Evolutionary conservation across 805 yeast genomes (phyloP).

Genomic region (Sporopachydermia lactativora): DNA sequence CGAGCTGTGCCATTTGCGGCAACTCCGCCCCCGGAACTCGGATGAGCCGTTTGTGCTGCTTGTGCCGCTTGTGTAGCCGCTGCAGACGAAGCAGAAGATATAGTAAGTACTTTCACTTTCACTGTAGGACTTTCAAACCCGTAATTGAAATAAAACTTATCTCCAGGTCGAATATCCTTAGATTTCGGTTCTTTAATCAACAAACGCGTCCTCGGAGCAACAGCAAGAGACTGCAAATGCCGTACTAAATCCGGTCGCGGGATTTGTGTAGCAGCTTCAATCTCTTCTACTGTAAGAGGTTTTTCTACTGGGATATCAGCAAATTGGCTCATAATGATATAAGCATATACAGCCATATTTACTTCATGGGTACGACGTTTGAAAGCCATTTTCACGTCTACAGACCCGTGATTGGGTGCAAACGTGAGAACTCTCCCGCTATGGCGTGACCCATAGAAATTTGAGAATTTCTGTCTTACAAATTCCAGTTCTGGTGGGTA

Average conservation of each 20-base stretch:
- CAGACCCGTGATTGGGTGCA: constrained; percentile 76
- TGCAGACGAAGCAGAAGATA: constrained; percentile 22
- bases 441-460: constrained; percentile 35
- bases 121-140: constrained; percentile 53
- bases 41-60: too few relatives aligned
- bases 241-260: constrained; percentile 62
- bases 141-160: constrained; percentile 52
- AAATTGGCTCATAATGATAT: constrained; percentile 64
- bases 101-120: constrained; percentile 64
- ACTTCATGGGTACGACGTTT: constrained; percentile 62
- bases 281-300: constrained; percentile 44
- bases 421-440: constrained; percentile 51
- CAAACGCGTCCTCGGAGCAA: constrained; percentile 71
- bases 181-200: constrained; percentile 63
- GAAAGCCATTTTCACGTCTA: constrained; percentile 62
- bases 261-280: constrained; percentile 50
- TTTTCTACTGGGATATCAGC: constrained; percentile 31
- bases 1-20: constrained; percentile 19
- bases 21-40: constrained; percentile 2
- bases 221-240: constrained; percentile 70
- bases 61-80: not conserved
- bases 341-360: constrained; percentile 69
- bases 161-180: constrained; percentile 48
- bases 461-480: constrained; percentile 32
- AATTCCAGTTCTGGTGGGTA: constrained; percentile 30